Base-by-base conservation (phyloP, 2,329 filamentous ascomycete species). In the Aspergillus jensenii region DNA sequence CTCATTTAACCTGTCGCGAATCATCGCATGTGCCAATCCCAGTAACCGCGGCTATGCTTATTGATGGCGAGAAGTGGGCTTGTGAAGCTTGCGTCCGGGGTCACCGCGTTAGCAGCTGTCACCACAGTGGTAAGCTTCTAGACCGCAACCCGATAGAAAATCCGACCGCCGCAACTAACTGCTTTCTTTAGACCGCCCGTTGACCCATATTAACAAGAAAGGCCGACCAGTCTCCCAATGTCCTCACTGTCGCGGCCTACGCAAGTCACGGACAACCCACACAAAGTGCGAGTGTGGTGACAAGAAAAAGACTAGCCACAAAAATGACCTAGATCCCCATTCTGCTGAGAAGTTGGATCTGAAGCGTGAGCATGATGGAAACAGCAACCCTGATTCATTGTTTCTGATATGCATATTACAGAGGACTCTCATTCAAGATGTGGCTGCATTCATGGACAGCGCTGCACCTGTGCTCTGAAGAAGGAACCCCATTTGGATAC, bases 1-100 rank as follows among this genome's bases (percentile, higher is more conserved):
- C 59, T 57, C 48, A 58, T 58, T 41, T 63, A 49, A 56, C 45
- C 58, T 51, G 58, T 65, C 66, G 73, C 72, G 71, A 71, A 68
- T 72, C 67, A 65, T 75, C 73, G 73, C 73, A 76, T 76, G 73
- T 74, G 67, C 70, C 60, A 66, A 58, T 64, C 61, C 60, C 68
- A 74, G 70, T 71, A 71, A 71, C 68, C 69, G 66, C 67, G 68
- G 67, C 65, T 66, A 93, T 93, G 90, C 83, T 93, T 76, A 90
- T 93, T 76, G 88, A 96, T 83, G 93, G 93, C 78, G 91, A 96
- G 82, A 98, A 98, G 83, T 98, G 87, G 82, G 93, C 93, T 79
- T 98, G 93, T 83, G 91, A 96, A 81, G 93, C 93, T 80, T 99
- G 95, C 81, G 92, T 99, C 75, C 90, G 95, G 78, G 95, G 95